These are phyloP conservation scores for Dioscorea zingiberensis DNA, from an alignment of 106 monocot genomes.

Conservation along the genomic window DNA sequence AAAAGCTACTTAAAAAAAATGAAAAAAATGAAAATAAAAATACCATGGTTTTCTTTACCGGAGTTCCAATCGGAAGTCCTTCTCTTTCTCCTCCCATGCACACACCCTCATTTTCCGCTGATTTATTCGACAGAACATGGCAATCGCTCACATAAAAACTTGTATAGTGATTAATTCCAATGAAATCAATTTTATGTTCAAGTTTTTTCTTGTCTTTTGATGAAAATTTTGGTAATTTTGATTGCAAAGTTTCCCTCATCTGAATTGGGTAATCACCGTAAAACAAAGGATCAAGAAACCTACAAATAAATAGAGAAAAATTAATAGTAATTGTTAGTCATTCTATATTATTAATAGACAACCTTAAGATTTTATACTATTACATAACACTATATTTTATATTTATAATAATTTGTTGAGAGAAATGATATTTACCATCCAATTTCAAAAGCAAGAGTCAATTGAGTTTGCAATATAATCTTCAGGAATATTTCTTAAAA, in stretches of 20 bases:
- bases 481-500: slow-evolving; percentile 8
- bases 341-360: too few species aligned
- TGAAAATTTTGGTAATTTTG: slow-evolving; percentile 34
- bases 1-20: not conserved
- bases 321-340: too few species aligned
- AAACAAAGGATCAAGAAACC: slow-evolving; percentile 48
- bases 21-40: not conserved
- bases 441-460: slow-evolving; percentile 21
- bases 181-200: slow-evolving; percentile 40
- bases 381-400: not conserved
- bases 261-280: slow-evolving; percentile 38
- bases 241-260: slow-evolving; percentile 26
- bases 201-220: slow-evolving; percentile 20
- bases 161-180: slow-evolving; percentile 54
- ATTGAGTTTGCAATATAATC: slow-evolving; percentile 24
- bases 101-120: not conserved
- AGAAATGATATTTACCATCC: slow-evolving; percentile 21
- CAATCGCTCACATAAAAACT: slow-evolving; percentile 41
- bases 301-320: slow-evolving; percentile 1
- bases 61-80: slow-evolving; percentile 17
- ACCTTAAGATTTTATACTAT: too few species aligned
- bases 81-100: slow-evolving; percentile 13
- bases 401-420: not conserved
- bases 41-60: not conserved
- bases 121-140: slow-evolving; percentile 23